Base-by-base conservation (phyloP, 768 basidiomycete genomes). In the Dioszegia hungarica region DNA sequence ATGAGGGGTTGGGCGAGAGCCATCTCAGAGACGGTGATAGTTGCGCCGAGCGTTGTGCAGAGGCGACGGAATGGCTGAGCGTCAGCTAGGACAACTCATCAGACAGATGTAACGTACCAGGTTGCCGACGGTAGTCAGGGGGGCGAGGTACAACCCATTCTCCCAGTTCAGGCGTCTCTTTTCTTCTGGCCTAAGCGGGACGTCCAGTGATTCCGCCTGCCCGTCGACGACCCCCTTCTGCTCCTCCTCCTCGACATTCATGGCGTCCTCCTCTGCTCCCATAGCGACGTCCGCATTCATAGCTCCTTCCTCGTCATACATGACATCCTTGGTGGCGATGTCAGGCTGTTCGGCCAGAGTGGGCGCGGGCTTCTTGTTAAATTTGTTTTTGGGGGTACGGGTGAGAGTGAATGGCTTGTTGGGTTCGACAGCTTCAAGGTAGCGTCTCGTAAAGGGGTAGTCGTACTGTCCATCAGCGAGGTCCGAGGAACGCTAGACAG, bases 11-110 rank as follows among this genome's bases (percentile, higher is more conserved):
- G 85, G 4, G 91, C 86, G n/a, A 99, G 82, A 3, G 90, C 92
- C 94, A 97, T 97, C 77, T 97, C 94, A 24, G 91, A 90, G 61
- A 90, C 92, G 2, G 92, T 94, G 65, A 98, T 95, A 61, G 94
- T 92, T 2, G 88, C 90, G 14, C 94, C 94, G 56, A 87, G 85
- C 24, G 83, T 79, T 9, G 88, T 85, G 65, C 91, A 95, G 6
- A 98, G 78, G 11, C 93, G 83, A 17, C 95, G 85, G 80, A 98
- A 99, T 1, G 95, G 95, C 87, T 93, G 59, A 17, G 36, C n/a
- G 17, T 41, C 34, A 29, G 28, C 59, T 31, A 24, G 29, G 34
- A 27, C 15, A 1, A 36, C 2, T 9, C 17, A 28, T 17, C 25
- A 3, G 27, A 33, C 31, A 9, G 8, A 40, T 36, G 20, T 40